These are phyloP conservation scores for Debaryomyces hansenii DNA, from an alignment of 805 yeast species.

Conservation along the genomic window DNA sequence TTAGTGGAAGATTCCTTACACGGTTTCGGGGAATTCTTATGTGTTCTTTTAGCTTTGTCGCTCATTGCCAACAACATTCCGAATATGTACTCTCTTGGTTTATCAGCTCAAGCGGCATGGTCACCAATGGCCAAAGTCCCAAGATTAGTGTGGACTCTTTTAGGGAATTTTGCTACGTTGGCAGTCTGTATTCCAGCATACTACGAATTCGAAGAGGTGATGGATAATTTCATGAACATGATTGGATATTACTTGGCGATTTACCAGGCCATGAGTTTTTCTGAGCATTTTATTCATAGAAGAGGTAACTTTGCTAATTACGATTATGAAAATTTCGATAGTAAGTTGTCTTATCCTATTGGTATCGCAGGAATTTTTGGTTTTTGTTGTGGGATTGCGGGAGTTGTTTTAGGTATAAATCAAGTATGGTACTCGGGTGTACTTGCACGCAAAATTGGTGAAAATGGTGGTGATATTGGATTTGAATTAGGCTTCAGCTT, in stretches of 20 bases:
- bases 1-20: slow-evolving; percentile 78
- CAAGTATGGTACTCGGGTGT: slow-evolving; percentile 84
- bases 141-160: slow-evolving; percentile 77
- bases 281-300: slow-evolving; percentile 82
- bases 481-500: slow-evolving; percentile 74
- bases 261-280: slow-evolving; percentile 70
- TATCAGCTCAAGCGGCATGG: slow-evolving; percentile 85
- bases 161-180: slow-evolving; percentile 72
- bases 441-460: slow-evolving; percentile 61
- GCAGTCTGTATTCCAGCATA: slow-evolving; percentile 90
- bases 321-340: slow-evolving; percentile 61
- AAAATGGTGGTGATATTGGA: slow-evolving; percentile 81
- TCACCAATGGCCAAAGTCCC: slow-evolving; percentile 73
- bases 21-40: slow-evolving; percentile 87
- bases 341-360: slow-evolving; percentile 59
- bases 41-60: slow-evolving; percentile 80
- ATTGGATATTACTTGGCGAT: slow-evolving; percentile 90
- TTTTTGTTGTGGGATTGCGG: slow-evolving; percentile 80
- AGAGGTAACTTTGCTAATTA: slow-evolving; percentile 59
- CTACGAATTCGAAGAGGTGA: slow-evolving; percentile 67
- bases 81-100: slow-evolving; percentile 87
- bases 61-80: slow-evolving; percentile 92
- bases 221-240: slow-evolving; percentile 86
- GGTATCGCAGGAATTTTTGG: slow-evolving; percentile 80
- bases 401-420: slow-evolving; percentile 84